Evolutionary conservation across 192 early-diverging fungal species (phyloP), one percentile per base, ranked within the genome.

Genomic region (Linderina pennispora): DNA sequence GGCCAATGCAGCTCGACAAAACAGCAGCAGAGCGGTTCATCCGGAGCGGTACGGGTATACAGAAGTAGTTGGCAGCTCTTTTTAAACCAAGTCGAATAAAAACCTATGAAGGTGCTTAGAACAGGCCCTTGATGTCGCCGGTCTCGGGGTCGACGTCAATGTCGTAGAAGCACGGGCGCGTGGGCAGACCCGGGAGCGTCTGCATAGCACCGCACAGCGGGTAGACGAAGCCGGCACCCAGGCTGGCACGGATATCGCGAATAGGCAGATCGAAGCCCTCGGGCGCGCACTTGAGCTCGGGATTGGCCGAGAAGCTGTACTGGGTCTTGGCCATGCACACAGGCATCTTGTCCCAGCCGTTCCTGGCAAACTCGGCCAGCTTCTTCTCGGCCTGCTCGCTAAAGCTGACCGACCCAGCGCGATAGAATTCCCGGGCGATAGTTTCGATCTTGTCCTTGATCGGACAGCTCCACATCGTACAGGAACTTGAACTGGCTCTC

Each of bases 281-380:
- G 7, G 96, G 96, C 1, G 88, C 94, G 41, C 85, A 82, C 77
- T 99, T 99, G 38, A 91, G 76, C 26, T 80, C 85, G 1, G 96
- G 90, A 50, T 97, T 87, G 34, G 92, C 92, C 19, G 92, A 92
- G 47, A 99, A 77, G 37, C 82, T 86, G 51, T 91, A 77, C 59
- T 99, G 96, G 4, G 96, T 99, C 78, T 99, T 99, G 28, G 96
- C 96, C 96, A 99, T 99, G 69, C 96, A 99, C 24, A 99, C 89
- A 5, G 94, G 94, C 55, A 97, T 66, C 19, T 85, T 73, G 32
- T 55, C 81, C 74, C 94, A 99, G 15, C 94, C 94, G 71, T 86
- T 85, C 10, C 54, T 48, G 1, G 91, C 91, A 55, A 95, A 99
- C 20, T 79, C 73, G 46, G 83, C 87, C 25, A 97, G 82, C 79